These are phyloP conservation scores for Pythium aquatile DNA, from an alignment of 352 stramenopile species.

Conservation along the genomic window DNA sequence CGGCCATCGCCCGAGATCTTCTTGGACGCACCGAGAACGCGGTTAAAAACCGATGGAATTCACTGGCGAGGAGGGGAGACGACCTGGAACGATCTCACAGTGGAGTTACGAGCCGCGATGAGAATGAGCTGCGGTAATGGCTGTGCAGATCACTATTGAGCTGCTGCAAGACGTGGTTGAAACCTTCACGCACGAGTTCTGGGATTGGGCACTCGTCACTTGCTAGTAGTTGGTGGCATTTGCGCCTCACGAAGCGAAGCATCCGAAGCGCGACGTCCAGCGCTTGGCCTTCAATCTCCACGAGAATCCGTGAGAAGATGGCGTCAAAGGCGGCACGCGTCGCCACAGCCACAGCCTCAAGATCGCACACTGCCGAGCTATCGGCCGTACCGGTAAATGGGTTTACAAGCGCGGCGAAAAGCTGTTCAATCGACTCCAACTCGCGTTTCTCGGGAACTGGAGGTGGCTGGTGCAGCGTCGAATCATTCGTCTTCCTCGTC, in stretches of 20 bases:
- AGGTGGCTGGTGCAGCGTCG: not conserved
- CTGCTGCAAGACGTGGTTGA: conserved; percentile 63
- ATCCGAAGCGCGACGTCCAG: conserved; percentile 63
- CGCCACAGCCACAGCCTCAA: not conserved
- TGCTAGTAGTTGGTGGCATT: conserved; percentile 31
- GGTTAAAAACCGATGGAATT: conserved; percentile 73
- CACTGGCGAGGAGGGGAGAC: conserved; percentile 9
- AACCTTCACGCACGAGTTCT: conserved; percentile 27
- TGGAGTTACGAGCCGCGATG: conserved; percentile 37
- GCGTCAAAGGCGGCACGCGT: conserved; percentile 49
- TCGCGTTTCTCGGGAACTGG: conserved; percentile 2
- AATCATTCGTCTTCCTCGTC: not conserved
- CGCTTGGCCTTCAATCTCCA: conserved; percentile 60
- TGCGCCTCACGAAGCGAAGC: conserved; percentile 70
- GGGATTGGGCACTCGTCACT: not conserved
- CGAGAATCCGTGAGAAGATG: conserved; percentile 69
- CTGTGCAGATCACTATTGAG: conserved; percentile 53
- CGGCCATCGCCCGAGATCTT: conserved; percentile 40
- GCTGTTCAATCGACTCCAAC: conserved; percentile 52
- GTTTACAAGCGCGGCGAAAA: conserved; percentile 39
- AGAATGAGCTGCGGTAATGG: conserved; percentile 50
- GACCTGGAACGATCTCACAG: conserved; percentile 25
- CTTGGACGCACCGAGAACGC: conserved; percentile 54
- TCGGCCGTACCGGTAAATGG: not conserved
- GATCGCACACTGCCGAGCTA: not conserved